Evolutionary conservation across 2,329 filamentous ascomycete species (phyloP), one percentile per base, ranked within the genome.

Genomic region (Talaromyces piceae): DNA sequence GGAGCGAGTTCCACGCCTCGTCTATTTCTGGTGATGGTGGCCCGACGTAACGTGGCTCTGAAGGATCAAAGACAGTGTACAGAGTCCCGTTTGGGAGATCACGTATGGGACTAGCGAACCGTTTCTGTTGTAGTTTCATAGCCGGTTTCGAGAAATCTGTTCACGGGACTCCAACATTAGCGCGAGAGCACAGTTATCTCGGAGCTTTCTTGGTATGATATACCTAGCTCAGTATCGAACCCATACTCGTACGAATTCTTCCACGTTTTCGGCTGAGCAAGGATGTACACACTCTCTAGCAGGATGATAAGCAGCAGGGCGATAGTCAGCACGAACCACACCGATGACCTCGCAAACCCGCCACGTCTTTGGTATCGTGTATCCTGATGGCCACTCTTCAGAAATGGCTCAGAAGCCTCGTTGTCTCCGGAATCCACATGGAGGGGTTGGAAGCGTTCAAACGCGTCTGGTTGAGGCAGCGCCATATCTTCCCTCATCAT

Each of bases 41-140:
- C 4, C 45, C 50, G 8, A 52, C 33, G 20, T 44, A 52, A 25
- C 44, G 50, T 5, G 50, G 45, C 39, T 52, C 45, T 22, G 44
- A 48, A 25, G 44, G 13, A 18, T 44, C 31, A 27, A 52, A 52
- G 25, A 46, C 50, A 20, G 45, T 47, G 50, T 47, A 52, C 33
- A 52, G 18, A 33, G 50, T 52, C 23, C 50, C 50, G 26, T 52
- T 52, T 8, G 50, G 44, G 13, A 27, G 26, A 37, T 47, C 50
- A n/a, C 39, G 45, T 28, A 52, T 47, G 20, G 50, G 41, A 9
- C 45, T 48, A 5, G 31, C 41, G 45, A 46, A 52, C 12, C 50
- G 31, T 33, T 47, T 52, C 11, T 45, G 33, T 16, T 52, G 50
- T 41, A 52, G 27, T 37, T 48, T 47, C 25, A 52, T 52, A 13